Evolutionary conservation across 768 basidiomycete species (phyloP), one percentile per base, ranked within the genome.

Genomic region (Lactarius quietus): DNA sequence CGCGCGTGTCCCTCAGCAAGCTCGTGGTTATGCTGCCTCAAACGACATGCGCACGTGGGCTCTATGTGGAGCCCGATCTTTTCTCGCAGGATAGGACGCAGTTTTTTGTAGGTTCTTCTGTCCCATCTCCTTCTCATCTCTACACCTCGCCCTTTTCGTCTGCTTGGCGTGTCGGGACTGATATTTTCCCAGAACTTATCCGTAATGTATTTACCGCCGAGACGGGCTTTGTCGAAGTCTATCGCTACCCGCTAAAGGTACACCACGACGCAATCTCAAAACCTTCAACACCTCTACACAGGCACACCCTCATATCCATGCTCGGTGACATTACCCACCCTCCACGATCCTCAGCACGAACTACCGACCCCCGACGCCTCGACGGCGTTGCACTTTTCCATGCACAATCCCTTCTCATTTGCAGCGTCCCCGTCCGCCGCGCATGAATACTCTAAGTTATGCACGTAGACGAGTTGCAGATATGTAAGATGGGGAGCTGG

Each of bases 371-470:
- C n/a, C 45, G 4, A 8, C 14, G 45, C 45, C 23, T 6, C 12
- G 45, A 9, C 43, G 23, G 43, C 43, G 43, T 20, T n/a, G 43
- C n/a, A 4, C 23, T 23, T 23, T 45, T 5, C 23, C 23, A 12
- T n/a, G 12, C 23, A 23, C 45, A 23, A 23, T 23, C 45, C 45
- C 14, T 48, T 48, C 10, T 5, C 23, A n/a, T 48, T 48, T 12
- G 12, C 45, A 4, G 14, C 23, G n/a, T 26, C 23, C 10, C 45
- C 48, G 26, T 36, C 18, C 57, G 36, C 45, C 7, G 6, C 56
- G 12, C n/a, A 20, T 28, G n/a, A 23, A 18, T 58, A 64, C 5
- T 78, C 85, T 28, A 69, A 83, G 38, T 77, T 89, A 23, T 88
- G 89, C 6, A 26, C 14, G 26, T 51, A 7, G 48, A 51, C 26